Conservation (phyloP, 176 grass and related monocot genomes). For the Juncus effusus region DNA sequence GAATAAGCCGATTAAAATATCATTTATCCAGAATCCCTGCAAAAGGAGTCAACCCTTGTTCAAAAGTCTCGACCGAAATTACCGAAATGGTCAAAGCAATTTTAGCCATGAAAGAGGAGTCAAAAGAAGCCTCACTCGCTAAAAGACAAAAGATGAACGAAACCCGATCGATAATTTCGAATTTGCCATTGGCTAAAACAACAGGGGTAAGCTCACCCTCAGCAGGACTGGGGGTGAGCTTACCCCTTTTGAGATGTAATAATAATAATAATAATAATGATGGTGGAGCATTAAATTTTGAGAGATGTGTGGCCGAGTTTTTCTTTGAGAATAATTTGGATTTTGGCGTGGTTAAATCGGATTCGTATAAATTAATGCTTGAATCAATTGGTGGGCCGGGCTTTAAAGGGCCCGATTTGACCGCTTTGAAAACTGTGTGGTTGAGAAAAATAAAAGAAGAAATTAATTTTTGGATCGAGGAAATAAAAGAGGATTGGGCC, state of each 20-base stretch:
- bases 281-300: conserved; percentile 35
- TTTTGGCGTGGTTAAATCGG: conserved; percentile 56
- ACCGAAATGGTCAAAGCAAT: conserved; percentile 64
- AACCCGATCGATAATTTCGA: conserved; percentile 24
- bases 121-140: conserved; percentile 50
- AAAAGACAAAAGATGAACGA: conserved; percentile 57
- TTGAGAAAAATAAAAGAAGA: conserved; percentile 75
- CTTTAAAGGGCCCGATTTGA: conserved; percentile 53
- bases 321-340: conserved; percentile 96
- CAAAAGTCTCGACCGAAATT: conserved; percentile 63
- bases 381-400: conserved; percentile 65
- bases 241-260: background rate
- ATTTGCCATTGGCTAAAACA: conserved; percentile 31
- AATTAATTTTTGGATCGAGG: conserved; percentile 51
- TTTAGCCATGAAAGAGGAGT: conserved; percentile 83
- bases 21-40: conserved; percentile 79
- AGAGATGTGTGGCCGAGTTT: conserved; percentile 90
- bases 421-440: conserved; percentile 64
- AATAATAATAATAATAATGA: background rate
- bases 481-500: conserved; percentile 87
- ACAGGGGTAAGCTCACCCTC: conserved; percentile 20
- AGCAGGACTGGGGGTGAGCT: conserved; percentile 24
- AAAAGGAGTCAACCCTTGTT: conserved; percentile 81
- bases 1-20: conserved; percentile 93
- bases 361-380: conserved; percentile 69